A percentile compares a stretch with the other conserved stretches of the same genome.
These are phyloP conservation scores for Prunus davidiana DNA, from an alignment of 306 rosid genomes.

Conservation along the genomic window DNA sequence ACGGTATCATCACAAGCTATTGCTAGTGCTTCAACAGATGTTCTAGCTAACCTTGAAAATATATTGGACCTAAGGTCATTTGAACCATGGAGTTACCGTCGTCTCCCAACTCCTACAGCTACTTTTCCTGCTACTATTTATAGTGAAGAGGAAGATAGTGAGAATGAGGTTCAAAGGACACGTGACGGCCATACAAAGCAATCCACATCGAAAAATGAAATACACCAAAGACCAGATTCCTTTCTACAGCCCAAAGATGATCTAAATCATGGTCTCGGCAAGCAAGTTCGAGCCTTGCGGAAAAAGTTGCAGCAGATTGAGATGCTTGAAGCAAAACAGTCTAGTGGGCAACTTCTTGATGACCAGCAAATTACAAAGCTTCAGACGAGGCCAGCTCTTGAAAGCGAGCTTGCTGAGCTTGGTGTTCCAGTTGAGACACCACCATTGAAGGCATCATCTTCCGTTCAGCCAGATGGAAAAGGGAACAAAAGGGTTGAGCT, in stretches of 20 bases:
- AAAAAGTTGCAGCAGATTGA: slow-evolving; percentile 97
- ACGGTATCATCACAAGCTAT: slow-evolving; percentile 68
- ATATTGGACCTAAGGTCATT: slow-evolving; percentile 73
- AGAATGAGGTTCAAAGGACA: slow-evolving; percentile 52
- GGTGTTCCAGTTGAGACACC: slow-evolving; percentile 56
- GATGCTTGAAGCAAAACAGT: slow-evolving; percentile 88
- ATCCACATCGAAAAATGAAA: slow-evolving; percentile 35
- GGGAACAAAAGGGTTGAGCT: slow-evolving; percentile 53
- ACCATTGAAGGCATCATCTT: slow-evolving; percentile 39
- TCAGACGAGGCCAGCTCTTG: slow-evolving; percentile 51
- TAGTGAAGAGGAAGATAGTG: slow-evolving; percentile 86
- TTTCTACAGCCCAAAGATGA: slow-evolving; percentile 68
- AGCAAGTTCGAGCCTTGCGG: slow-evolving; percentile 66
- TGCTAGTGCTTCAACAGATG: slow-evolving; percentile 60
- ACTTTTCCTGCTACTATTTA: slow-evolving; percentile 73
- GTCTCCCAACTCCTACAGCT: slow-evolving; percentile 89
- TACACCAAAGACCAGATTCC: slow-evolving; percentile 47
- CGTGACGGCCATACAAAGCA: slow-evolving; percentile 44
- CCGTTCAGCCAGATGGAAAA: slow-evolving; percentile 53
- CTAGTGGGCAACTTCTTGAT: slow-evolving; percentile 70
- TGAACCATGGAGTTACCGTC: slow-evolving; percentile 85
- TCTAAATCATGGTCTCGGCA: slow-evolving; percentile 41
- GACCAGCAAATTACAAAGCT: slow-evolving; percentile 92
- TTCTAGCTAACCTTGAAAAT: slow-evolving; percentile 73
- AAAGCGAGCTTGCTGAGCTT: slow-evolving; percentile 72